Conservation (phyloP, 2,329 filamentous ascomycete genomes). For the Aspergillus ibericus region DNA sequence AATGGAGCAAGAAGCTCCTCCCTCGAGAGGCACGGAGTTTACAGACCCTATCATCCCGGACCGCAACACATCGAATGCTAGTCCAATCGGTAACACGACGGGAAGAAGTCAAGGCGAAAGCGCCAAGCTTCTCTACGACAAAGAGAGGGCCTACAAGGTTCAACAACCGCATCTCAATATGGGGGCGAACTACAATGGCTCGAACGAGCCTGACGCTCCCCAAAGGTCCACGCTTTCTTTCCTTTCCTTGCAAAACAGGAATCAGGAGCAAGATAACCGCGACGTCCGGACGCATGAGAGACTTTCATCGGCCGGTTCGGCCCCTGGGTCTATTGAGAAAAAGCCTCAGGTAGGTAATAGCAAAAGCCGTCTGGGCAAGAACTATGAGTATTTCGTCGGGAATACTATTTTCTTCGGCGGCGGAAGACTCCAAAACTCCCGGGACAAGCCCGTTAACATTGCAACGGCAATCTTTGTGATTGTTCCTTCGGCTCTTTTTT, state of each 20-base stretch:
- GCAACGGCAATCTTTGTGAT: constrained; percentile 79
- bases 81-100: constrained; percentile 62
- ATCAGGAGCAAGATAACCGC: constrained; percentile 50
- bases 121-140: constrained; percentile 69
- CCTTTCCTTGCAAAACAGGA: constrained; percentile 61
- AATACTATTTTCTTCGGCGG: constrained; percentile 89
- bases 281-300: constrained; percentile 72
- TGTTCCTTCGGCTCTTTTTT: constrained; percentile 78
- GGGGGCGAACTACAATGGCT: constrained; percentile 59
- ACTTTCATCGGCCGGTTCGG: constrained; percentile 76
- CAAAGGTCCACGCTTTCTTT: constrained; percentile 75
- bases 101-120: constrained; percentile 72
- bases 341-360: constrained; percentile 31
- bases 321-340: constrained; percentile 64
- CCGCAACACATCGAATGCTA: constrained; percentile 70
- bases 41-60: constrained; percentile 73
- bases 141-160: constrained; percentile 39
- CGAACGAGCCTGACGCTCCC: constrained; percentile 57
- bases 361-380: constrained; percentile 60
- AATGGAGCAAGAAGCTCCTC: constrained; percentile 56
- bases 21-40: constrained; percentile 78
- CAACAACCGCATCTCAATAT: constrained; percentile 56
- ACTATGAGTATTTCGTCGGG: constrained; percentile 90
- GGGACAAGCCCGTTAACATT: constrained; percentile 83
- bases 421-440: constrained; percentile 84